Percentiles rank a stretch among this genome's conserved stretches.
Evolutionary conservation across 164 flowering plant genomes (phyloP).

Genomic region (Cinnamomum micranthum): DNA sequence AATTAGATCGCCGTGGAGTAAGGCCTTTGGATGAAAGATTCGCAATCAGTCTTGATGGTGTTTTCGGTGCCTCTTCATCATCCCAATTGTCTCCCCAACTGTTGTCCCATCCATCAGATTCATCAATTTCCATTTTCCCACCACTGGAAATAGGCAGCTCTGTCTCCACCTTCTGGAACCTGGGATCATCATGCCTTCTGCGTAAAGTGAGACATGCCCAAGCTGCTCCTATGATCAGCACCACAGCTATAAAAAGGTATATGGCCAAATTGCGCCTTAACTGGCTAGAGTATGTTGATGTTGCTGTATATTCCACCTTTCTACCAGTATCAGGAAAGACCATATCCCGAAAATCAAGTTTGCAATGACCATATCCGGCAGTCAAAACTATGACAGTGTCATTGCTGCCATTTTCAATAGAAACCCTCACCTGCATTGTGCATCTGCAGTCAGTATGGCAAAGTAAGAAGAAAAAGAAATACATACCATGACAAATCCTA

Average conservation of each 20-base stretch:
- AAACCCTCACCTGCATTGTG: constrained; percentile 50
- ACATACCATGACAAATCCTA: too few relatives aligned
- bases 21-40: constrained; percentile 62
- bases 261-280: constrained; percentile 15
- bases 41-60: constrained; percentile 58
- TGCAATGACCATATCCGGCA: constrained; percentile 42
- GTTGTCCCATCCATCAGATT: constrained; percentile 63
- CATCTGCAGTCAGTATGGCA: neutral
- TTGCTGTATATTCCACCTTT: constrained; percentile 9
- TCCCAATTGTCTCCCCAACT: constrained; percentile 79
- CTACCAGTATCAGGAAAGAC: constrained; percentile 19
- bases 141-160: constrained; percentile 50
- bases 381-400: constrained; percentile 31
- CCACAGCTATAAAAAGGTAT: constrained; percentile 26
- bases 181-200: constrained; percentile 20
- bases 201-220: constrained; percentile 31
- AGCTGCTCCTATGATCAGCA: constrained; percentile 30
- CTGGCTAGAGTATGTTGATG: constrained; percentile 14
- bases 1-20: constrained; percentile 49
- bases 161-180: constrained; percentile 59
- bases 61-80: constrained; percentile 68
- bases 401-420: constrained; percentile 27
- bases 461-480: too few relatives aligned
- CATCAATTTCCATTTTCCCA: constrained; percentile 23
- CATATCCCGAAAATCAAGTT: constrained; percentile 46